Evolutionary conservation across 805 yeast genomes (phyloP).

Genomic region (Candida incommunis): DNA sequence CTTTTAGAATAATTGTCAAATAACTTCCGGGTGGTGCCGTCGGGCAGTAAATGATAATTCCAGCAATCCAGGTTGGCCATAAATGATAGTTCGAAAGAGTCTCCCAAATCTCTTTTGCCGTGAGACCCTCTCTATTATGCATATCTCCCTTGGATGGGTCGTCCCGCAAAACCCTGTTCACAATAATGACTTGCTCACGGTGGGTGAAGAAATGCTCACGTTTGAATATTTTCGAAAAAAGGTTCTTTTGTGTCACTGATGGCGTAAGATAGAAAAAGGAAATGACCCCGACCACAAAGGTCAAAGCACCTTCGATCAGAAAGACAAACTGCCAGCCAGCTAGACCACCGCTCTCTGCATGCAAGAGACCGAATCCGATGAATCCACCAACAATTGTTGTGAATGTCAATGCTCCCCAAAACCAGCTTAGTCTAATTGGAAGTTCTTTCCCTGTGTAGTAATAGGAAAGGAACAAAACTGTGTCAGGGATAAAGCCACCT

Average conservation of each 20-base stretch:
- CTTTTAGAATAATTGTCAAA: conserved; percentile 33
- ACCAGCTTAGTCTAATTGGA: conserved; percentile 41
- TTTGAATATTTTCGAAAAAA: conserved; percentile 36
- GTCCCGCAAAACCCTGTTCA: conserved; percentile 45
- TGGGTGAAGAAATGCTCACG: conserved; percentile 29
- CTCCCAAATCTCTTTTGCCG: conserved; percentile 25
- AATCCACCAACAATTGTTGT: conserved; percentile 34
- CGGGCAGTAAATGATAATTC: conserved; percentile 30
- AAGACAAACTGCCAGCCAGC: conserved; percentile 59
- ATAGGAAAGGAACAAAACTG: conserved; percentile 49
- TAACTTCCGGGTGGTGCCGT: conserved; percentile 26
- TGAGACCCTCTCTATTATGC: conserved; percentile 44
- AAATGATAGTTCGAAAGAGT: conserved; percentile 36
- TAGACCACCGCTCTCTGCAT: conserved; percentile 18
- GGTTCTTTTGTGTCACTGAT: conserved; percentile 37
- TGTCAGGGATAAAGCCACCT: conserved; percentile 60
- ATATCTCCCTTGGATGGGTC: conserved; percentile 53
- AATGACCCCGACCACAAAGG: conserved; percentile 36
- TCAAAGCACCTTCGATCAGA: conserved; percentile 46
- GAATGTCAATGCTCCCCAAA: conserved; percentile 42
- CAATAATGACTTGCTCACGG: conserved; percentile 42
- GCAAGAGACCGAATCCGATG: conserved; percentile 39
- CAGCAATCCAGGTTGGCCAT: conserved; percentile 40
- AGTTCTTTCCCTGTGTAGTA: conserved; percentile 49
- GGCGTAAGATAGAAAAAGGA: conserved; percentile 41